Conservation (phyloP, 2,329 filamentous ascomycete species). For the Alternaria arbusti region DNA sequence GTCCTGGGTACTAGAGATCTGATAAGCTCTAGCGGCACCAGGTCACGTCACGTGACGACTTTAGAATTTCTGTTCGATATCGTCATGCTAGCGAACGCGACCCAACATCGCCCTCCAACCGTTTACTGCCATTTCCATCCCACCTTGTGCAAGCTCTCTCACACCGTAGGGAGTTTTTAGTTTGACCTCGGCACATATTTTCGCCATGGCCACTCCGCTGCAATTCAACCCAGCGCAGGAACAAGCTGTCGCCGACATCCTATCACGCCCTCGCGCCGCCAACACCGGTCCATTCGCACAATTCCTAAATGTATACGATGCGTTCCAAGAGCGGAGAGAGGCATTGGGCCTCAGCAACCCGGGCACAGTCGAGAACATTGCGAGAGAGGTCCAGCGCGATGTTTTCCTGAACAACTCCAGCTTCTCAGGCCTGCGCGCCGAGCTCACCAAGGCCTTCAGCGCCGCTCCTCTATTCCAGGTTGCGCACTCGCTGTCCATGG, state of each 20-base stretch:
- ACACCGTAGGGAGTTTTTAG: slow-evolving; percentile 9
- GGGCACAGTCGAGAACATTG: slow-evolving; percentile 86
- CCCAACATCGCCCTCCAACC: slow-evolving; percentile 17
- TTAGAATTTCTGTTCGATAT: slow-evolving; percentile 39
- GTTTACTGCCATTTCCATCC: slow-evolving; percentile 25
- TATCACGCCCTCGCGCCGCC: slow-evolving; percentile 59
- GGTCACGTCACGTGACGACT: slow-evolving; percentile 36
- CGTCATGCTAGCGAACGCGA: slow-evolving; percentile 28
- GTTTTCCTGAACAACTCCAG: slow-evolving; percentile 95
- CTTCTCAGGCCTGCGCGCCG: slow-evolving; percentile 94
- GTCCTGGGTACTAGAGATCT: background rate
- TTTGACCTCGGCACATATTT: slow-evolving; percentile 7
- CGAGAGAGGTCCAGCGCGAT: slow-evolving; percentile 93
- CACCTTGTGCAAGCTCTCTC: slow-evolving; percentile 18
- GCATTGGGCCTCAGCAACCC: slow-evolving; percentile 90
- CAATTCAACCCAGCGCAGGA: slow-evolving; percentile 43
- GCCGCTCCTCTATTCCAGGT: slow-evolving; percentile 94
- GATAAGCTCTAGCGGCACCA: slow-evolving; percentile 13
- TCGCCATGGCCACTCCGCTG: slow-evolving; percentile 37
- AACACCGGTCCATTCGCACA: slow-evolving; percentile 75
- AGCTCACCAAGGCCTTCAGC: slow-evolving; percentile 96
- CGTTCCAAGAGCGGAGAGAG: slow-evolving; percentile 84
- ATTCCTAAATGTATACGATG: slow-evolving; percentile 77
- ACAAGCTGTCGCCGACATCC: slow-evolving; percentile 60
- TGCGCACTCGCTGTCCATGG: slow-evolving; percentile 95